Base-by-base conservation (phyloP, 2,329 filamentous ascomycete genomes). In the Thelonectria rubi region DNA sequence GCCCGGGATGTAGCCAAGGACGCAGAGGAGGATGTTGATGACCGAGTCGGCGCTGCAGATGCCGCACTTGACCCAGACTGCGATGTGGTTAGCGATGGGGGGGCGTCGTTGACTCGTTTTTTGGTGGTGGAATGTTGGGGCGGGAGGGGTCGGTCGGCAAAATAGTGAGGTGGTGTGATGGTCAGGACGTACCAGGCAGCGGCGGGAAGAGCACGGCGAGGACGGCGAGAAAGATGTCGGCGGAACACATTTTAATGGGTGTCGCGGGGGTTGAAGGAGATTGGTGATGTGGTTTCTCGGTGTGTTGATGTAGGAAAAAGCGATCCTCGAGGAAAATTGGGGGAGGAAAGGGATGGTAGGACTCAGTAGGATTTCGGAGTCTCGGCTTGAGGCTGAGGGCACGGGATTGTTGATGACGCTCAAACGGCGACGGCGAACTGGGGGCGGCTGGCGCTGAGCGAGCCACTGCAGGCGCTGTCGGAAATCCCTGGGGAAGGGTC, bases 31-130 rank as follows among this genome's bases (percentile, higher is more conserved):
- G 77, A 98, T 89, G 82, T 99, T 99, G 83, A 99, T 97, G 72
- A 98, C 74, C 9, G 91, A 94, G 80, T 98, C 95, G 59, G 90
- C 93, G 65, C 89, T 91, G 84, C 95, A 99, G 80, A 99, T 84
- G 66, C 95, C 95, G 73, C 91, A 84, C 82, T 98, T 99, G 63
- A 99, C 92, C 95, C 95, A 99, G 72, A 99, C 95, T 93, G 72
- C 55, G 42, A 32, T 46, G 20, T 7, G 65, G 68, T 74, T 70
- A 74, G 67, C 60, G 49, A 39, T 30, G 45, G 17, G 9, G 37
- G 18, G 11, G 20, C 5, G 34, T 32, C 10, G 30, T 15, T 21
- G 12, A 14, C n/a, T n/a, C n/a, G n/a, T n/a, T n/a, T 18, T 30
- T 53, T 55, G 34, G 24, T n/a, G 53, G 55, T 30, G 4, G 26